A percentile compares a stretch with the other conserved stretches of the same genome.
phyloP scores from a whole-genome alignment of 2,329 filamentous ascomycete species.

The Trematosphaeria pertusa region DNA sequence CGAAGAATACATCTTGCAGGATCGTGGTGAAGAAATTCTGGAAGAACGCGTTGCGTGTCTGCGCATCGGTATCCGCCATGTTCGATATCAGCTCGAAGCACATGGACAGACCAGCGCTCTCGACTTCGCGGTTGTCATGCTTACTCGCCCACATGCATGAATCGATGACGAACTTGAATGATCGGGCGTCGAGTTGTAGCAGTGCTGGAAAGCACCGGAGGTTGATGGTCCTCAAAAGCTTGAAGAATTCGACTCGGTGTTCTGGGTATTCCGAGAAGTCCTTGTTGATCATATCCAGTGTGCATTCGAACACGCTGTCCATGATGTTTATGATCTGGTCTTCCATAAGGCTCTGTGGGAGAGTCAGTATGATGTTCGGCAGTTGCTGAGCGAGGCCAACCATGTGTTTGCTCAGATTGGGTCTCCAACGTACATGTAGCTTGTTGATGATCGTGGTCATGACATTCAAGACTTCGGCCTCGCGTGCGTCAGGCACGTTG shows the following conservation, averaged over 20 bases:
- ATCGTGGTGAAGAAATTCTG: constrained; percentile 96
- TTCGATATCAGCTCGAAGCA: constrained; percentile 97
- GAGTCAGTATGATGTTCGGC: constrained; percentile 25
- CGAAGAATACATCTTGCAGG: constrained; percentile 97
- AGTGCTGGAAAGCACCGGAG: constrained; percentile 95
- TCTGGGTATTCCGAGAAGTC: constrained; percentile 99
- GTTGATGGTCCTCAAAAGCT: constrained; percentile 93
- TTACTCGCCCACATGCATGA: constrained; percentile 99
- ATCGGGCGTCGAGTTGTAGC: constrained; percentile 89
- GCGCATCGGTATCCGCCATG: constrained; percentile 87
- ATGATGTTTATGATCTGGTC: constrained; percentile 97
- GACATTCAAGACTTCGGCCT: constrained; percentile 94
- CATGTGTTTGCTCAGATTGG: constrained; percentile 60
- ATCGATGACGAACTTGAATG: constrained; percentile 99
- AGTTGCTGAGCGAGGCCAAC: constrained; percentile 37
- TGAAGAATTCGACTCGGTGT: constrained; percentile 99
- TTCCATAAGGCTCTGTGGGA: constrained; percentile 83
- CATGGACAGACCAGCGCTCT: constrained; percentile 96
- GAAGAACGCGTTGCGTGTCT: constrained; percentile 94
- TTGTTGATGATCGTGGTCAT: constrained; percentile 98
- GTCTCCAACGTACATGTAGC: constrained; percentile 80
- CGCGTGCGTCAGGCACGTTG: constrained; percentile 93
- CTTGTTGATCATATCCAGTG: constrained; percentile 99
- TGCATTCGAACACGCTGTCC: constrained; percentile 98
- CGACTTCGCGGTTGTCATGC: constrained; percentile 97